Evolutionary conservation across 805 yeast species (phyloP), one percentile per base, ranked within the genome.

Genomic region (Saccharomyces jurei): DNA sequence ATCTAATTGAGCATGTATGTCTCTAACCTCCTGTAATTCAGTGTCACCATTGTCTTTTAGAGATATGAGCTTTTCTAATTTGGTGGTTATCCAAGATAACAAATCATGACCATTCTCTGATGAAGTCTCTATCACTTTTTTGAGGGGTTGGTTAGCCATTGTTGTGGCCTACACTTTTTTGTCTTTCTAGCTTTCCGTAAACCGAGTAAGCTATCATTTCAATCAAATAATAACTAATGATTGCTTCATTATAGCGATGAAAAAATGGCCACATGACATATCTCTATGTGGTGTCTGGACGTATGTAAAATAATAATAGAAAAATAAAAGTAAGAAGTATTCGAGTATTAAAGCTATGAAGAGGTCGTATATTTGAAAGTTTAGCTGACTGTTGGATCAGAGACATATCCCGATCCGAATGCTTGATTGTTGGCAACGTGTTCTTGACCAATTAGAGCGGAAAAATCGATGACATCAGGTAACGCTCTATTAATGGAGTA

Each of bases 101-200:
- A 67, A 54, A 50, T 53, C 61, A 46, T 64, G 66, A 41, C 64
- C 60, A 53, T 63, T 64, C 8, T 55, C 28, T 1, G 47, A 47
- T 6, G 65, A 58, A 1, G 29, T 13, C 8, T 54, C 50, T 14
- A 48, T 28, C n/a, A 48, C 9, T 28, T 48, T 27, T 9, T 21
- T n/a, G 22, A 36, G 44, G 22, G 44, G 2, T 21, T 17, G 44
- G 17, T 36, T 36, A 17, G 13, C 44, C 44, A 36, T 36, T 17
- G 6, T 36, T 3, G 22, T 8, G 25, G 25, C 44, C 44, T 36
- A 11, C 25, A 22, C 17, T 10, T 5, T 36, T 31, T 36, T 6
- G 11, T 17, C 22, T 36, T 36, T n/a, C 17, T 36, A 36, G 25
- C 13, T 36, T 8, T 36, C 25, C 13, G 2, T 5, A n/a, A 36